Base-by-base conservation (phyloP, 1,284 basidiomycete genomes). In the Prillingera fragicola region DNA sequence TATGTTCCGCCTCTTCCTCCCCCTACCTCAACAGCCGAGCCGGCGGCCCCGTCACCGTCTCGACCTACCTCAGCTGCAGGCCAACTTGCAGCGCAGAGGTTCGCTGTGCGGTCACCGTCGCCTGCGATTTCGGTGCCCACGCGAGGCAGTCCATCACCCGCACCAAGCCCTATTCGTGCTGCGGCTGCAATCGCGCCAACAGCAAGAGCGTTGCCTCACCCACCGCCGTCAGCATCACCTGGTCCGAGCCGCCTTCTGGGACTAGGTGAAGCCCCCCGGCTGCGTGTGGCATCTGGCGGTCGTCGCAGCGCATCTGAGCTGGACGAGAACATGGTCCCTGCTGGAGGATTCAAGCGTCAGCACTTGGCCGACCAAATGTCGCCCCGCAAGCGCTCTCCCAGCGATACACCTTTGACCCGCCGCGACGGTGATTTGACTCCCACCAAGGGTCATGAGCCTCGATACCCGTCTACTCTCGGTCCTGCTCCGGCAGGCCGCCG, bases 321-420 rank as follows among this genome's bases (percentile, higher is more conserved):
- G 7, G 43, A 61, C 33, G 61, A 61, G 31, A 57, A 52, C 43
- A 38, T 48, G 7, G 38, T 40, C 9, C 38, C 48, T 2, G n/a
- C 41, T 0, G 36, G 33, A 6, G 33, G 23, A 8, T 23, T 5
- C 18, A 69, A 69, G 37, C 55, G 67, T 9, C 60, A 65, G 27
- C 65, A 63, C 37, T 61, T 59, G 8, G 51, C 54, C 5, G 67
- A 67, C 22, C 48, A 63, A 12, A 35, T 62, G 7, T 51, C 57
- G 5, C 67, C 67, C 5, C 55, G 67, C 3, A 69, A 69, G 37
- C 54, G 67, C 4, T 61, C 58, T 1, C 58, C 51, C 6, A 45
- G 42, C 28, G 45, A 41, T 35, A 42, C 40, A 21, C 26, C 36
- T n/a, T 34, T 38, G 38, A 22, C 41, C 6, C 58, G 17, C 34